Evolutionary conservation across 495 filamentous ascomycete genomes (phyloP).

Genomic region (Sphaerosporella brunnea): DNA sequence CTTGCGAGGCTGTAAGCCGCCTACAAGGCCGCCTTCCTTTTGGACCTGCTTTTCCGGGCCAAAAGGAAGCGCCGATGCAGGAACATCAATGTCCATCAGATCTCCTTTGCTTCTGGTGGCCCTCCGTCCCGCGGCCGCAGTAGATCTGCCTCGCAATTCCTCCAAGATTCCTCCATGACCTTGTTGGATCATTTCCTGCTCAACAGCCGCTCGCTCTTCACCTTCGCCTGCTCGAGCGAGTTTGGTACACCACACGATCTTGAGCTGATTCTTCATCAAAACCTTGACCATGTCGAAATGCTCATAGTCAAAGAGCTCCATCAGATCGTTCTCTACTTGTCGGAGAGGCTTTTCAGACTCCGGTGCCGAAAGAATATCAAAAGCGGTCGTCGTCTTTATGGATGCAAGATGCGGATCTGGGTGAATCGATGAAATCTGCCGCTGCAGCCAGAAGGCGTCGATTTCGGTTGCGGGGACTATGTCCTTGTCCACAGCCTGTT

Average conservation of each 20-base stretch:
- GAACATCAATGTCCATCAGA: conserved; percentile 78
- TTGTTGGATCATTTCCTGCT: conserved; percentile 73
- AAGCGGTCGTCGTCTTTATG: conserved; percentile 62
- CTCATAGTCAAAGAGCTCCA: conserved; percentile 96
- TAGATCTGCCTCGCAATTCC: conserved; percentile 52
- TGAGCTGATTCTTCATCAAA: conserved; percentile 78
- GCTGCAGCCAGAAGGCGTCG: conserved; percentile 92
- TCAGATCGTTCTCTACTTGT: conserved; percentile 94
- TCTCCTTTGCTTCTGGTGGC: conserved; percentile 62
- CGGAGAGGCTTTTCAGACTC: conserved; percentile 70
- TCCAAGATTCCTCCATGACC: conserved; percentile 77
- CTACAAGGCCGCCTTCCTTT: conserved; percentile 50
- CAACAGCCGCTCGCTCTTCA: conserved; percentile 57
- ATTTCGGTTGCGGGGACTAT: conserved; percentile 67
- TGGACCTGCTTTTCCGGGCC: conserved; percentile 33
- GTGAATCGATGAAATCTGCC: conserved; percentile 75
- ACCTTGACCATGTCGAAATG: conserved; percentile 83
- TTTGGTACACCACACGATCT: conserved; percentile 85
- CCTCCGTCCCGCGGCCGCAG: conserved; percentile 38
- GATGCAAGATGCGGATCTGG: conserved; percentile 79
- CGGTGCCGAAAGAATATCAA: conserved; percentile 60
- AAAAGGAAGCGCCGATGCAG: conserved; percentile 29
- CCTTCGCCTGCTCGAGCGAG: conserved; percentile 72
- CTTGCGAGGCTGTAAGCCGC: conserved; percentile 74
- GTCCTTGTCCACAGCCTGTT: conserved; percentile 37